Evolutionary conservation across 768 basidiomycete species (phyloP).

Genomic region (Lentinula aciculospora): DNA sequence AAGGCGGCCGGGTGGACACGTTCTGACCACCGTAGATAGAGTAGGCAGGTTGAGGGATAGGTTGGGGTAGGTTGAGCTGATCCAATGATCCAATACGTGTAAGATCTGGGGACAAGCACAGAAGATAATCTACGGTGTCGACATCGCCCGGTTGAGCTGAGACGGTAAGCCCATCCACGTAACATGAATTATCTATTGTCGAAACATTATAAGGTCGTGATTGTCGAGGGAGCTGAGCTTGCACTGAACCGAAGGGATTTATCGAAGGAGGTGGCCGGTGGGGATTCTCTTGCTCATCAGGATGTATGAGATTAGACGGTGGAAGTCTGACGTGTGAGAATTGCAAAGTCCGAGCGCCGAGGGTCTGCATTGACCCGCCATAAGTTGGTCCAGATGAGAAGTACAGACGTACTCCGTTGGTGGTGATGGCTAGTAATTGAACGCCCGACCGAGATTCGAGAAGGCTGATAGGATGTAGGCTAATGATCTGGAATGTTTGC

Average conservation of each 20-base stretch:
- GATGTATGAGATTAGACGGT: slow-evolving; percentile 69
- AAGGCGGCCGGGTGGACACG: slow-evolving; percentile 44
- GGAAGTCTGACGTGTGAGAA: slow-evolving; percentile 78
- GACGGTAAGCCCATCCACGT: slow-evolving; percentile 60
- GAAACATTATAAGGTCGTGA: slow-evolving; percentile 57
- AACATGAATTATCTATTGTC: slow-evolving; percentile 56
- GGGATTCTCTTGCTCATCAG: slow-evolving; percentile 57
- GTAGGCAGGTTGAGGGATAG: slow-evolving; percentile 30
- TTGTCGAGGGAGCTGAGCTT: slow-evolving; percentile 36
- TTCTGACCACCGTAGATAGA: slow-evolving; percentile 31
- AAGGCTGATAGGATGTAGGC: slow-evolving; percentile 63
- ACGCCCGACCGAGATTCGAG: slow-evolving; percentile 64
- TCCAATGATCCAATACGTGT: slow-evolving; percentile 67
- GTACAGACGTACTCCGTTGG: slow-evolving; percentile 81
- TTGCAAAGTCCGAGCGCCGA: slow-evolving; percentile 43
- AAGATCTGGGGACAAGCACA: slow-evolving; percentile 73
- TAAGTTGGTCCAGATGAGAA: slow-evolving; percentile 58
- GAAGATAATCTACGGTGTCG: slow-evolving; percentile 67
- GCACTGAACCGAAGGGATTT: slow-evolving; percentile 43
- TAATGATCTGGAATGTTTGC: slow-evolving; percentile 63
- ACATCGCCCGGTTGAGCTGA: slow-evolving; percentile 71
- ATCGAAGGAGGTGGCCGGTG: slow-evolving; percentile 33
- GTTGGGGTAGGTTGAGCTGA: slow-evolving; percentile 48
- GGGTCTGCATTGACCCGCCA: slow-evolving; percentile 30
- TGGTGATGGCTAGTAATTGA: slow-evolving; percentile 77